These are phyloP conservation scores for Trametes punicea DNA, from an alignment of 768 basidiomycete genomes.

Conservation along the genomic window DNA sequence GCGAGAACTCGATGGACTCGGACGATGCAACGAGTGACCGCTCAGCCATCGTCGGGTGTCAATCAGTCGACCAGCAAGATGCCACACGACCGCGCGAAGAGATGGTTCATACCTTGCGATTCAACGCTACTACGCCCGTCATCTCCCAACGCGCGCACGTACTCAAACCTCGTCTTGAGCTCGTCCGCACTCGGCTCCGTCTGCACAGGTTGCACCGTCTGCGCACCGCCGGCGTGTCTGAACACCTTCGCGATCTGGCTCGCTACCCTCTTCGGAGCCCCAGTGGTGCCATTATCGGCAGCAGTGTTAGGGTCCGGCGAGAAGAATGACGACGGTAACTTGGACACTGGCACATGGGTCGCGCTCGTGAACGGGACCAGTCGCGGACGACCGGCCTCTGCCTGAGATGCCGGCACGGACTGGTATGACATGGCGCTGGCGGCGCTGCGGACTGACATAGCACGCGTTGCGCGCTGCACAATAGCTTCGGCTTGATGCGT, in stretches of 20 bases:
- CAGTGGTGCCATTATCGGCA: background rate
- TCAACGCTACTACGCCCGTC: slow-evolving; percentile 34
- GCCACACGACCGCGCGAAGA: slow-evolving; percentile 21
- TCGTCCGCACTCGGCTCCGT: slow-evolving; percentile 51
- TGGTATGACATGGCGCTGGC: slow-evolving; percentile 39
- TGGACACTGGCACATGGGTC: slow-evolving; percentile 60
- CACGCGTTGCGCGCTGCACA: slow-evolving; percentile 47
- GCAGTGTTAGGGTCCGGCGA: slow-evolving; percentile 3
- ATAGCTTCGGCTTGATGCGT: slow-evolving; percentile 44
- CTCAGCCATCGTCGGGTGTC: no score
- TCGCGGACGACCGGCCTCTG: slow-evolving; percentile 44
- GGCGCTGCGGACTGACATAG: slow-evolving; percentile 50
- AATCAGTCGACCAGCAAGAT: no score
- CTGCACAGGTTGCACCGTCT: slow-evolving; percentile 33
- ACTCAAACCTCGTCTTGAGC: slow-evolving; percentile 64
- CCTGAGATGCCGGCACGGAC: background rate
- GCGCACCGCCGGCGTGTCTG: slow-evolving; percentile 31
- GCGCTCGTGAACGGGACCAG: slow-evolving; percentile 72
- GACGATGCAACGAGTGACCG: slow-evolving; percentile 46
- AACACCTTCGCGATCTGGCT: slow-evolving; percentile 68
- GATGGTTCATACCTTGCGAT: slow-evolving; percentile 25
- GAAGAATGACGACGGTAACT: slow-evolving; percentile 34
- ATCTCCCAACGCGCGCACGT: slow-evolving; percentile 65
- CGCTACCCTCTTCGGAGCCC: slow-evolving; percentile 40
- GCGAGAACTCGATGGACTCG: slow-evolving; percentile 61